A percentile compares a stretch with the other conserved stretches of the same genome.
Evolutionary conservation across 305 asterid genomes (phyloP).

Genomic region (Rubia tinctorum): DNA sequence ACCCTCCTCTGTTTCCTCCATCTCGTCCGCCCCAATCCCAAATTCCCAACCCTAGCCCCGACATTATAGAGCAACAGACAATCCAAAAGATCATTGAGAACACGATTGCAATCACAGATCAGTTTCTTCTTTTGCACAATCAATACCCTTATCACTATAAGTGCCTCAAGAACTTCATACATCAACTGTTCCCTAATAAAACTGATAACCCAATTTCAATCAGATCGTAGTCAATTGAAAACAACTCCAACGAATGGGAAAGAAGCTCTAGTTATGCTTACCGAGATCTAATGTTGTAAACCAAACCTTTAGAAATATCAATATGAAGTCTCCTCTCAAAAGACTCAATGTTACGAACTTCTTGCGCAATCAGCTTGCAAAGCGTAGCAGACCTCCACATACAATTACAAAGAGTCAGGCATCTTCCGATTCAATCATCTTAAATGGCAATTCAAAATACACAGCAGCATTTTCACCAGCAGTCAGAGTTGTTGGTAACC

Average conservation of each 20-base stretch:
- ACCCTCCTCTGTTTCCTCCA: no score
- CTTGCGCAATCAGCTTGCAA: conserved; percentile 79
- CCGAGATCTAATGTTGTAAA: conserved; percentile 95
- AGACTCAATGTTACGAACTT: conserved; percentile 83
- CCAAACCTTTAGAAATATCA: conserved; percentile 97
- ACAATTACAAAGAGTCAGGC: conserved; percentile 94
- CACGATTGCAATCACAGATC: conserved; percentile 88
- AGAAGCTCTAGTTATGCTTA: conserved; percentile 24
- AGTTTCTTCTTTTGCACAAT: conserved; percentile 95
- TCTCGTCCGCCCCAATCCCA: no score
- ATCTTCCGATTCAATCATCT: conserved; percentile 94
- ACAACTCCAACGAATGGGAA: conserved; percentile 11
- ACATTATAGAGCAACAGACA: conserved; percentile 93
- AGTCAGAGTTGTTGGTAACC: conserved; percentile 85
- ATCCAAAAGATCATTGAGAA: conserved; percentile 91
- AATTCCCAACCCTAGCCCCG: no score
- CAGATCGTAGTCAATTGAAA: background rate
- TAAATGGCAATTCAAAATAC: no score
- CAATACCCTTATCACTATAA: conserved; percentile 95
- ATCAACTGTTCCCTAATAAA: conserved; percentile 89
- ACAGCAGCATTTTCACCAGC: conserved; percentile 99
- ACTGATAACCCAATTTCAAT: conserved; percentile 42
- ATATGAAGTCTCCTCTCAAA: no score
- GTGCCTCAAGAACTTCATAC: conserved; percentile 96
- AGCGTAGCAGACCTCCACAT: conserved; percentile 77